Base-by-base conservation (phyloP, 441 rosid species). In the Biscutella auriculata region DNA sequence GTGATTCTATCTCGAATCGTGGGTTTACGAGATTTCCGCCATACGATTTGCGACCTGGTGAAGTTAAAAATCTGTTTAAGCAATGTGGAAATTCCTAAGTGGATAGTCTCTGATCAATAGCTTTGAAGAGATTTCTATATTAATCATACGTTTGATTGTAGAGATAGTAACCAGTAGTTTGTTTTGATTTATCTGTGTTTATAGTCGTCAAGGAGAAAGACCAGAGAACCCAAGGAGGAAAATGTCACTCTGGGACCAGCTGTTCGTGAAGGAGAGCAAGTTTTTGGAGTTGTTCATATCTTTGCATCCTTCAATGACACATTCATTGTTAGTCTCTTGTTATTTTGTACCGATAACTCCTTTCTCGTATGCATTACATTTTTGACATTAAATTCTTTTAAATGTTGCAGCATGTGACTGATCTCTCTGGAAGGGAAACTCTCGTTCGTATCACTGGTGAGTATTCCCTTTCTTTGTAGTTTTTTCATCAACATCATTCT, bases 291-390 rank as follows among this genome's bases (percentile, higher is more conserved):
- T 19, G 88, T 81, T 23, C 91, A 84, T 69, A 74, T 82, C 63
- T 82, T 73, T 49, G 92, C 88, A 0, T 82, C 92, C 8, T 84
- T 84, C 36, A 84, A 84, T 8, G 92, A 84, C 56, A 84, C 92
- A 0, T 84, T 84, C 53, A 58, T 58, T 34, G 63, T 58, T 29
- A 45, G 62, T 57, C 21, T 37, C 55, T 21, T 4, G 34, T 6
- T 8, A 4, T 44, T 17, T 41, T 5, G 6, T 1, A 19, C 23
- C 4, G 14, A 43, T 6, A 33, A 15, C 1, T 27, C 48, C 9
- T 5, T 63, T 5, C n/a, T 9, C 0, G 8, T n/a, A 8, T 16
- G n/a, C 5, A 36, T 46, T 25, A 37, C 37, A 21, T 26, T 13
- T 9, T 19, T 19, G n/a, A 9, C 9, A n/a, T 53, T 25, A 5